Evolutionary conservation across 495 filamentous ascomycete genomes (phyloP).

Genomic region (Copromyces sp.): DNA sequence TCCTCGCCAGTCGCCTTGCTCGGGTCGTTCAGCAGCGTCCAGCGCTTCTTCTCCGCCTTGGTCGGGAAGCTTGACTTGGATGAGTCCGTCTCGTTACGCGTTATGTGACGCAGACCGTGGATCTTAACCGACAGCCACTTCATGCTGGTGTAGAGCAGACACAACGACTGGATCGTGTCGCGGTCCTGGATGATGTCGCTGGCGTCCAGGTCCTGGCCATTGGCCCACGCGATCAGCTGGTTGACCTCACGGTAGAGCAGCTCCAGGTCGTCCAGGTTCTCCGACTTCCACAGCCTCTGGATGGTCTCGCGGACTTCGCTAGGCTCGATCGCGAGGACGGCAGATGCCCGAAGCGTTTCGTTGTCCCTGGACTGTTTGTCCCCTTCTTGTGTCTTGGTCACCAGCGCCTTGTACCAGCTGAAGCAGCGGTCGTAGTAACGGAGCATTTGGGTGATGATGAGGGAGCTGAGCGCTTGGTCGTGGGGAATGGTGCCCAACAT

Average conservation of each 20-base stretch:
- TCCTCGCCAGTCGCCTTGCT: constrained; percentile 35
- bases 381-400: constrained; percentile 42
- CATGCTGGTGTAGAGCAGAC: constrained; percentile 91
- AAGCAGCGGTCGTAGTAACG: constrained; percentile 87
- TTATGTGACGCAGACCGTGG: constrained; percentile 63
- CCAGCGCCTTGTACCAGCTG: constrained; percentile 72
- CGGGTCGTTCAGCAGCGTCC: constrained; percentile 66
- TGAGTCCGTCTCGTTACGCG: constrained; percentile 42
- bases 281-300: constrained; percentile 50
- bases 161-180: constrained; percentile 72
- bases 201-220: constrained; percentile 51
- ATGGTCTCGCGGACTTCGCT: constrained; percentile 58
- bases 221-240: constrained; percentile 54
- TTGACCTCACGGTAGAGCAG: constrained; percentile 55
- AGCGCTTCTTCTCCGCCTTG: constrained; percentile 52
- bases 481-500: constrained; percentile 94
- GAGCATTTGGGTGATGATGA: constrained; percentile 82
- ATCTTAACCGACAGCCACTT: constrained; percentile 88
- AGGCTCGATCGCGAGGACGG: constrained; percentile 52
- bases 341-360: constrained; percentile 56
- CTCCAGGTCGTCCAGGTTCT: constrained; percentile 25
- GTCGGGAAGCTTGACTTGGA: constrained; percentile 32
- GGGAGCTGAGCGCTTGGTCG: constrained; percentile 85
- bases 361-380: constrained; percentile 17
- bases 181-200: constrained; percentile 83